phyloP scores from a whole-genome alignment of 1,139 yeast species.

The Hyphopichia wangnamkhiaoensis region DNA sequence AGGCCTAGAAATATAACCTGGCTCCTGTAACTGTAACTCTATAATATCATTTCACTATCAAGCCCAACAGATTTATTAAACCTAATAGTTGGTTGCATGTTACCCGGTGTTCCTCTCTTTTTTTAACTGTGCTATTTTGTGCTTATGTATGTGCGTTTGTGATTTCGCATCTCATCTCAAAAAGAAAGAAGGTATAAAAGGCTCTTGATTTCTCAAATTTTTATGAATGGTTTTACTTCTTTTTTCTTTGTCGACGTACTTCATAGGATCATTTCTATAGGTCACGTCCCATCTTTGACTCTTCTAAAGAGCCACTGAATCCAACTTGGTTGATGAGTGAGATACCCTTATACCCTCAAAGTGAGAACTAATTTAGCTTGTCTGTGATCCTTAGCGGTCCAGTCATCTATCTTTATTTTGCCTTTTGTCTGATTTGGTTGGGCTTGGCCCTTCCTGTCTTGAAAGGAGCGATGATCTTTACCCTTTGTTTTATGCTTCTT shows the following conservation, averaged over 20 bases:
- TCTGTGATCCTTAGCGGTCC: conserved; percentile 81
- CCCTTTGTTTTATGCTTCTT: conserved; percentile 83
- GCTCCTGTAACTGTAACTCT: too few species aligned
- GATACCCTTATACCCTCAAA: conserved; percentile 95
- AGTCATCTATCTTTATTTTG: conserved; percentile 68
- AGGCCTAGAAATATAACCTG: too few species aligned
- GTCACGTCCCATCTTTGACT: conserved; percentile 98
- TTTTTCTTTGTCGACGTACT: conserved; percentile 53
- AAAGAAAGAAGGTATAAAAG: conserved; percentile 7
- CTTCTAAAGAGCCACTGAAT: conserved; percentile 99
- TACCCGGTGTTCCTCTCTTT: neutral
- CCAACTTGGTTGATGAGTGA: conserved; percentile 99
- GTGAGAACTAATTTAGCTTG: conserved; percentile 70
- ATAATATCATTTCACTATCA: too few species aligned
- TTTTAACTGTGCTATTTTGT: neutral
- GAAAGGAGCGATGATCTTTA: conserved; percentile 99
- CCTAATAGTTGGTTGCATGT: too few species aligned
- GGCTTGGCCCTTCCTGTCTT: conserved; percentile 12
- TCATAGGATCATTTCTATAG: conserved; percentile 99
- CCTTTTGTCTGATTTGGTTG: conserved; percentile 39
- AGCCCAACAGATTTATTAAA: too few species aligned
- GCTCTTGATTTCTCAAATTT: conserved; percentile 6
- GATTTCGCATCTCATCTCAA: neutral
- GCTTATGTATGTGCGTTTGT: neutral
- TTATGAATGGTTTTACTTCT: conserved; percentile 10